phyloP scores from a whole-genome alignment of 768 basidiomycete species.

The Russula sp. region DNA sequence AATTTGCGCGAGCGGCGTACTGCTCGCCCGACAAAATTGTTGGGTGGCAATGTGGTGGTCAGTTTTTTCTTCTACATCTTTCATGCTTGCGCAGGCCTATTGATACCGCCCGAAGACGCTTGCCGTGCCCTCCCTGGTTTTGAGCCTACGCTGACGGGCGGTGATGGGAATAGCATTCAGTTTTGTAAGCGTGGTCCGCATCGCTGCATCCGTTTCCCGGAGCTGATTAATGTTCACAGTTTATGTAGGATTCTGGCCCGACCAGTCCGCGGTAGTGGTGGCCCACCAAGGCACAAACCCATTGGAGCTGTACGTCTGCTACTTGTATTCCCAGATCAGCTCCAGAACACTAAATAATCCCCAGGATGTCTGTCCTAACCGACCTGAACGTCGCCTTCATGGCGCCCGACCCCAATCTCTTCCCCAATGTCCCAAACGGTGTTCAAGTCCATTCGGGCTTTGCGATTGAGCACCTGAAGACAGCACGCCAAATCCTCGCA shows the following conservation, averaged over 20 bases:
- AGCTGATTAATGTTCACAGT: constrained; percentile 1
- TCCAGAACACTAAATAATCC: background rate
- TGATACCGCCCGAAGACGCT: constrained; percentile 30
- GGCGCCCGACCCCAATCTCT: constrained; percentile 15
- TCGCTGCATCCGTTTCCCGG: background rate
- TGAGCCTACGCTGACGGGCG: constrained; percentile 38
- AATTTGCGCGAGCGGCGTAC: constrained; percentile 53
- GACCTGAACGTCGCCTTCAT: constrained; percentile 1
- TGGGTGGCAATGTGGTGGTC: constrained; percentile 44
- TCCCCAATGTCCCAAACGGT: constrained; percentile 10
- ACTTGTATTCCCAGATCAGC: background rate
- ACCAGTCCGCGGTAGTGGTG: constrained; percentile 18
- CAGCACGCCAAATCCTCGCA: constrained; percentile 12
- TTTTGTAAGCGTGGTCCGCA: constrained; percentile 35
- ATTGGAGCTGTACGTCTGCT: constrained; percentile 3
- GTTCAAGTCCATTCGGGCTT: constrained; percentile 16
- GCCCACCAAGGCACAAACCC: constrained; percentile 24
- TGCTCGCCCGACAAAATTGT: constrained; percentile 36
- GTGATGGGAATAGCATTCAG: constrained; percentile 44
- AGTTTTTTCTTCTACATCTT: constrained; percentile 17
- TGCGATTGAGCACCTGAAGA: constrained; percentile 17
- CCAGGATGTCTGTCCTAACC: constrained; percentile 15
- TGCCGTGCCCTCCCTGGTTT: constrained; percentile 40
- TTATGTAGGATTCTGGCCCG: constrained; percentile 23
- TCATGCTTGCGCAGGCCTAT: background rate